Evolutionary conservation across 805 yeast genomes (phyloP).

Genomic region (Saturnispora saitoi): DNA sequence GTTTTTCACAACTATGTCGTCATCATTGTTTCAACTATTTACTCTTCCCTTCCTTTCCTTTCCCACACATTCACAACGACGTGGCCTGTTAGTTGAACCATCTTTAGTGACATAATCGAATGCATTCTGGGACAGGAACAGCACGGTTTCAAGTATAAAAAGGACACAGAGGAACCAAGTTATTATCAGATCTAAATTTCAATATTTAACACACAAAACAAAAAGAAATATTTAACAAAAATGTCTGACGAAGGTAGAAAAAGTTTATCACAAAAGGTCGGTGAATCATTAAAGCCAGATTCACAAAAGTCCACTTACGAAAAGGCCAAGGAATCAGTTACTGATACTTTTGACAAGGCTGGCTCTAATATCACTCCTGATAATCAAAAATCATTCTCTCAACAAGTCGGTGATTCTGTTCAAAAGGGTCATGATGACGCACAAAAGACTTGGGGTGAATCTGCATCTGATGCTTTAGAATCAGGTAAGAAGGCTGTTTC

Average conservation of each 20-base stretch:
- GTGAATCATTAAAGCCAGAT: constrained; percentile 68
- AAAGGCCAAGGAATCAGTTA: constrained; percentile 63
- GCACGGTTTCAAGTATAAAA: no score
- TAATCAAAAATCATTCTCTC: constrained; percentile 56
- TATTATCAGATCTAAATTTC: no score
- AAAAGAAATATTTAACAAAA: constrained; percentile 3
- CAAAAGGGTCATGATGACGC: constrained; percentile 41
- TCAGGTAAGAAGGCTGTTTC: constrained; percentile 40
- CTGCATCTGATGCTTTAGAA: constrained; percentile 38
- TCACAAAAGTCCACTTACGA: constrained; percentile 56
- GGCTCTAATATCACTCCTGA: constrained; percentile 59
- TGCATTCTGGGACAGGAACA: no score
- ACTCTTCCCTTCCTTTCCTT: not conserved
- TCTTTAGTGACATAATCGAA: no score
- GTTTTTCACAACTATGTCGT: not conserved
- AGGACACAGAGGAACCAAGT: no score
- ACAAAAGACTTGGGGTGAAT: constrained; percentile 32
- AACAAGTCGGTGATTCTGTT: constrained; percentile 42
- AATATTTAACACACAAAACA: not conserved
- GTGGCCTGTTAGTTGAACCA: no score
- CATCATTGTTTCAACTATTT: not conserved
- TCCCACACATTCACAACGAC: not conserved
- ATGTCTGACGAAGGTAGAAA: constrained; percentile 52
- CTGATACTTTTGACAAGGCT: constrained; percentile 57
- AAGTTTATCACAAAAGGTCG: constrained; percentile 55